A percentile compares a stretch with the other conserved stretches of the same genome.
These are phyloP conservation scores for Apiospora arundinis DNA, from an alignment of 2,329 filamentous ascomycete species.

Conservation along the genomic window DNA sequence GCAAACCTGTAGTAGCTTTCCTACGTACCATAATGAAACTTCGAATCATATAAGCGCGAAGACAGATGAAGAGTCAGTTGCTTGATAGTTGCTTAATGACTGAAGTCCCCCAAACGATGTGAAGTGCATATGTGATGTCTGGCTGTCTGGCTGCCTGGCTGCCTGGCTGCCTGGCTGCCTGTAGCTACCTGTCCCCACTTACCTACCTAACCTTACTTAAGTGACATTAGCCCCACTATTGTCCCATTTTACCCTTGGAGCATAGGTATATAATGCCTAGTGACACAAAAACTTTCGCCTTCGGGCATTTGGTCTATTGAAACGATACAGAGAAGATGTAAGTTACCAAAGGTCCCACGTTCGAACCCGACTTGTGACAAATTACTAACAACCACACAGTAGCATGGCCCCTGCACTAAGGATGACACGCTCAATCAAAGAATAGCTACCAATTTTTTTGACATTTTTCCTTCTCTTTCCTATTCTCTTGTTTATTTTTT, in stretches of 20 bases:
- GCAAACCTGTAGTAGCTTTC: not conserved
- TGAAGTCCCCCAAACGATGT: too few species aligned
- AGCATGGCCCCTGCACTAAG: conserved; percentile 89
- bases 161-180: too few species aligned
- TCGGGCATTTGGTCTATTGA: conserved; percentile 44
- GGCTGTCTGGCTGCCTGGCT: too few species aligned
- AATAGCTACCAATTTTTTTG: conserved; percentile 72
- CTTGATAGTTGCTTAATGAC: not conserved
- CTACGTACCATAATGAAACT: not conserved
- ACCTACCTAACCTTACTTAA: not conserved
- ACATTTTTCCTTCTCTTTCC: not conserved
- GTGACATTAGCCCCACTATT: too few species aligned
- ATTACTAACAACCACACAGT: conserved; percentile 39
- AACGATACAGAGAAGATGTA: conserved; percentile 38
- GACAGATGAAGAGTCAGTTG: not conserved
- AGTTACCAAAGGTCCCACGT: conserved; percentile 3
- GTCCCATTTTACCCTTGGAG: not conserved
- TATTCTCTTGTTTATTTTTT: not conserved
- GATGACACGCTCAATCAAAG: conserved; percentile 90
- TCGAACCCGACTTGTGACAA: conserved; percentile 3
- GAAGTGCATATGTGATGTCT: too few species aligned
- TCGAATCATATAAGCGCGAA: not conserved
- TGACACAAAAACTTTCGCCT: conserved; percentile 31
- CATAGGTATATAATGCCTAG: not conserved
- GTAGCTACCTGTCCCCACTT: too few species aligned